phyloP scores from a whole-genome alignment of 2,329 filamentous ascomycete species.

The Pseudogymnoascus sp. region DNA sequence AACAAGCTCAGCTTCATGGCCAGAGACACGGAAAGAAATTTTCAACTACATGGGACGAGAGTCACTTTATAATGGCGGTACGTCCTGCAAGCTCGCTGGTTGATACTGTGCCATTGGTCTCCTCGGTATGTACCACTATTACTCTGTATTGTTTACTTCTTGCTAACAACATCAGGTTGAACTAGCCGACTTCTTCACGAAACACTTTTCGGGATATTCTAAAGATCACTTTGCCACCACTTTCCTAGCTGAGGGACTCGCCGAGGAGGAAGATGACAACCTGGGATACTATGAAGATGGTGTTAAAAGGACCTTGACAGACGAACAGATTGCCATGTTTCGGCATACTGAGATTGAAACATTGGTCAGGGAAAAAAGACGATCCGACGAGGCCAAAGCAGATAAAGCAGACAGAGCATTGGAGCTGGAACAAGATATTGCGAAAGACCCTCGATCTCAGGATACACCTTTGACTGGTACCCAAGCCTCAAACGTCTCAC shows the following conservation, averaged over 20 bases:
- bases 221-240: constrained; percentile 38
- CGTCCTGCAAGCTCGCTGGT: constrained; percentile 3
- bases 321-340: constrained; percentile 86
- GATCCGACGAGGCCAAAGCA: constrained; percentile 19
- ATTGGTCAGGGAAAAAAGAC: constrained; percentile 47
- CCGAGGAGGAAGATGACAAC: constrained; percentile 51
- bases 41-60: not conserved
- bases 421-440: not conserved
- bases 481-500: not conserved
- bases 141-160: not conserved
- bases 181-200: constrained; percentile 47
- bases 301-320: constrained; percentile 78
- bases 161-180: constrained; percentile 42
- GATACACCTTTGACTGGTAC: not conserved
- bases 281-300: constrained; percentile 84
- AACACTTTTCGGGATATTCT: constrained; percentile 48
- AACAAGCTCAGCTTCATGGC: not conserved
- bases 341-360: constrained; percentile 77
- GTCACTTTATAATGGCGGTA: not conserved
- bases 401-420: not conserved
- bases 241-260: constrained; percentile 35
- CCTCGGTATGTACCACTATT: not conserved
- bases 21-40: not conserved
- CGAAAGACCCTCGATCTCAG: not conserved
- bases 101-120: not conserved